Conservation (phyloP, 2,329 filamentous ascomycete genomes). For the Phaeomoniella chlamydospora region DNA sequence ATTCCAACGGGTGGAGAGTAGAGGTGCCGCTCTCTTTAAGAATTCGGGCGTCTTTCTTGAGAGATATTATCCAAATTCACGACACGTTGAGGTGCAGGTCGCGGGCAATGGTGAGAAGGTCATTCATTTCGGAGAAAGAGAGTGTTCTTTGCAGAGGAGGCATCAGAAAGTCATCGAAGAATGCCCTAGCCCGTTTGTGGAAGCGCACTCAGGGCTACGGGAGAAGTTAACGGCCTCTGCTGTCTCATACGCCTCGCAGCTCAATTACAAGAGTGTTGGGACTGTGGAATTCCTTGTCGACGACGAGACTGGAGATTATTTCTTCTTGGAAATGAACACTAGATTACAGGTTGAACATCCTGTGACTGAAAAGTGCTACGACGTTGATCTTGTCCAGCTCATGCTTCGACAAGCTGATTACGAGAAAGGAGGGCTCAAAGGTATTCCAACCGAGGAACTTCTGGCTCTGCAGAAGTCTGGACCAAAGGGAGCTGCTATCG, state of each 20-base stretch:
- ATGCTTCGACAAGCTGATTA: conserved; percentile 42
- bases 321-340: conserved; percentile 47
- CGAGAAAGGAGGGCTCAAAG: conserved; percentile 28
- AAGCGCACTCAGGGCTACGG: conserved; percentile 40
- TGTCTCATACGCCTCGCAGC: conserved; percentile 45
- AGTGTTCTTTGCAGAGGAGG: conserved; percentile 73
- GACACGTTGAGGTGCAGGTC: conserved; percentile 82
- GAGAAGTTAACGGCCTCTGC: conserved; percentile 52
- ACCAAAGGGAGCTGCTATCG: conserved; percentile 35
- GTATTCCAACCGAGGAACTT: conserved; percentile 26
- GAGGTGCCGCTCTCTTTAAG: conserved; percentile 67
- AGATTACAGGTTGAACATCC: conserved; percentile 44
- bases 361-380: conserved; percentile 42
- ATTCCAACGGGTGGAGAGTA: conserved; percentile 56
- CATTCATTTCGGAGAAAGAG: conserved; percentile 72
- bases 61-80: conserved; percentile 61
- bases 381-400: conserved; percentile 38
- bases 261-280: conserved; percentile 66
- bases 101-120: conserved; percentile 73
- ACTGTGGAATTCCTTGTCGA: conserved; percentile 88
- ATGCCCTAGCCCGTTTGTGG: conserved; percentile 60
- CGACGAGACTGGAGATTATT: conserved; percentile 67
- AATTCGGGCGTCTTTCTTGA: conserved; percentile 77
- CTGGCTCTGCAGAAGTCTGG: conserved; percentile 24
- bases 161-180: conserved; percentile 91